These are phyloP conservation scores for Durusdinium trenchii DNA, from an alignment of 73 alveolate species.

Conservation along the genomic window DNA sequence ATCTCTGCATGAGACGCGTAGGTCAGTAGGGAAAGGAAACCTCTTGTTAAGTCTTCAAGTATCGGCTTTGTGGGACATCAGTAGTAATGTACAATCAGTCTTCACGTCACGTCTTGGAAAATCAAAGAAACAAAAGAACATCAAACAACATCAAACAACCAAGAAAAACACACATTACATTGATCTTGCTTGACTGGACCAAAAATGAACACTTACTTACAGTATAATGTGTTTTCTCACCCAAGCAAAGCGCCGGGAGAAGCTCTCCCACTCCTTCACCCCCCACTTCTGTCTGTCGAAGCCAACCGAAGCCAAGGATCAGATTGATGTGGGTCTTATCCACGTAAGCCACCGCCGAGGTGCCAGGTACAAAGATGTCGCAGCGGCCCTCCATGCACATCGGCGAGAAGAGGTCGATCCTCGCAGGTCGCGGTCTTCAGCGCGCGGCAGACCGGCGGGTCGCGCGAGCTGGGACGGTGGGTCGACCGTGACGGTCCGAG, in stretches of 20 bases:
- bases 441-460: not conserved
- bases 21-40: too few relatives aligned
- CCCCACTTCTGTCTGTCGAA: not conserved
- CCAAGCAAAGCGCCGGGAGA: too few relatives aligned
- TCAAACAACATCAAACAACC: not conserved
- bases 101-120: too few relatives aligned
- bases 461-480: too few relatives aligned
- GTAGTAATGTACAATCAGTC: too few relatives aligned
- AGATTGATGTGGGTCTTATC: constrained; percentile 56
- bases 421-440: not conserved
- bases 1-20: too few relatives aligned
- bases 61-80: too few relatives aligned
- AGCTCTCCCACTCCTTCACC: not conserved
- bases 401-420: constrained; percentile 84
- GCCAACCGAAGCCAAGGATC: not conserved
- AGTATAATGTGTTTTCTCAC: too few relatives aligned
- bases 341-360: constrained; percentile 78
- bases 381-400: constrained; percentile 83
- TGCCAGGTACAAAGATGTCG: constrained; percentile 84
- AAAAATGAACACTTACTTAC: too few relatives aligned
- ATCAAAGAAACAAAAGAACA: not conserved
- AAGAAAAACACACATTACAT: not conserved
- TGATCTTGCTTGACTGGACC: too few relatives aligned
- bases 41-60: too few relatives aligned
- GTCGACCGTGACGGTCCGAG: too few relatives aligned